Base-by-base conservation (phyloP, 1,139 yeast species). In the Protomyces inouyei region DNA sequence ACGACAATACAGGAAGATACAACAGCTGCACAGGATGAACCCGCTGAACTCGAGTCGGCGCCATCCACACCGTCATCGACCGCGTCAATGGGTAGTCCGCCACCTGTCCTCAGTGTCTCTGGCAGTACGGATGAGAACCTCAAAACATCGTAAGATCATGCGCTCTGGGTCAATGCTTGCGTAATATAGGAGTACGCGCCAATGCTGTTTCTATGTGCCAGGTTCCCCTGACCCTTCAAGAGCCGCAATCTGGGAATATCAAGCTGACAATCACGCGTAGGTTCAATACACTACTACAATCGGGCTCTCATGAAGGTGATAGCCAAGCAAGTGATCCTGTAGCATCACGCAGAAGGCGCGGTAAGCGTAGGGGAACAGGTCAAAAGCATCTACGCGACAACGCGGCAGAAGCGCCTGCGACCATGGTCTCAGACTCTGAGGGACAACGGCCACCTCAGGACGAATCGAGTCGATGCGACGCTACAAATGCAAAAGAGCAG, bases 81-180 rank as follows among this genome's bases (percentile, higher is more conserved):
- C 2, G 35, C 52, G 6, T 45, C 60, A 18, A 36, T 48, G 3
- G 51, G 23, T 12, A 40, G 57, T 43, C 63, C 63, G 18, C 28
- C 38, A 8, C 52, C 45, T 2, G 38, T 23, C 8, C 23, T 35
- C 18, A 36, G 52, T 16, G 38, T 28, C 9, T 52, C 57, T n/a
- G 63, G 63, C 43, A 59, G 56, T 35, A 59, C 63, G 25, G 63
- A 59, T 28, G 63, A 52, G 46, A 38, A 52, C 35, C 63, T 59
- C 21, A 40, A 55, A 18, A 48, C 63, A 25, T 59, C 63, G 63
- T 52, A 52, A 18, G 52, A 12, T 8, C 16, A 25, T 3, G 23
- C 43, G 43, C 32, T 28, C 1, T 28, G 32, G 32, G 32, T 5
- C 32, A 28, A 6, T 28, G 32, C 32, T 28, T 28, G 32, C 32